Percentiles rank a stretch among this genome's conserved stretches.
Conservation (phyloP, 176 grass and related monocot species). For the Oryza longistaminata region DNA sequence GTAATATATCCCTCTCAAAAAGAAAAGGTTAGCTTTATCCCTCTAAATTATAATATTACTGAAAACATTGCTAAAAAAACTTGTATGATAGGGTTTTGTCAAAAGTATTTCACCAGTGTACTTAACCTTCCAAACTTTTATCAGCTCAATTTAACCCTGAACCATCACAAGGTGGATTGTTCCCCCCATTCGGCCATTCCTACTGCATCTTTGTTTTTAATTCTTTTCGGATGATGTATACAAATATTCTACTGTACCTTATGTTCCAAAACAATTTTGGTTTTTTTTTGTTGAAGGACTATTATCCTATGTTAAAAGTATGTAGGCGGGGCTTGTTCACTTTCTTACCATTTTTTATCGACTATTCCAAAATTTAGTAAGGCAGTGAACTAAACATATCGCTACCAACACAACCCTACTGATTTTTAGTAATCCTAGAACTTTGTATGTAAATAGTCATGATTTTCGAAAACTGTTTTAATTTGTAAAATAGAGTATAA, state of each 20-base stretch:
- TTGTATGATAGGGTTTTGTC: not conserved
- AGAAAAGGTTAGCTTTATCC: not conserved
- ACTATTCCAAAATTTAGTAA: too few relatives aligned
- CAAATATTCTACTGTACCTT: not conserved
- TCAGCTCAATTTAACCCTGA: not conserved
- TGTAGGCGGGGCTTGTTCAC: too few relatives aligned
- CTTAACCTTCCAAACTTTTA: not conserved
- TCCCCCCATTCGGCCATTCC: not conserved
- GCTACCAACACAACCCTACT: too few relatives aligned
- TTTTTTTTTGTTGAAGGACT: not conserved
- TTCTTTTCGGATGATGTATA: not conserved
- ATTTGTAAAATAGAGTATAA: too few relatives aligned
- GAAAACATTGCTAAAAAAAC: not conserved
- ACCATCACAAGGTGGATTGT: not conserved
- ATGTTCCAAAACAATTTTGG: not conserved
- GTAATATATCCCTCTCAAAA: not conserved
- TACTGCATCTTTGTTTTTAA: not conserved
- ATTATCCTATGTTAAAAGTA: not conserved
- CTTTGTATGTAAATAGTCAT: not conserved
- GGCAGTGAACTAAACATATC: too few relatives aligned
- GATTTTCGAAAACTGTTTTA: too few relatives aligned
- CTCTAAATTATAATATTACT: not conserved
- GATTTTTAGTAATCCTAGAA: too few relatives aligned
- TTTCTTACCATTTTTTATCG: too few relatives aligned
- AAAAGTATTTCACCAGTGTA: not conserved